phyloP scores from a whole-genome alignment of 805 yeast species.

The Komagataella pseudopastoris region DNA sequence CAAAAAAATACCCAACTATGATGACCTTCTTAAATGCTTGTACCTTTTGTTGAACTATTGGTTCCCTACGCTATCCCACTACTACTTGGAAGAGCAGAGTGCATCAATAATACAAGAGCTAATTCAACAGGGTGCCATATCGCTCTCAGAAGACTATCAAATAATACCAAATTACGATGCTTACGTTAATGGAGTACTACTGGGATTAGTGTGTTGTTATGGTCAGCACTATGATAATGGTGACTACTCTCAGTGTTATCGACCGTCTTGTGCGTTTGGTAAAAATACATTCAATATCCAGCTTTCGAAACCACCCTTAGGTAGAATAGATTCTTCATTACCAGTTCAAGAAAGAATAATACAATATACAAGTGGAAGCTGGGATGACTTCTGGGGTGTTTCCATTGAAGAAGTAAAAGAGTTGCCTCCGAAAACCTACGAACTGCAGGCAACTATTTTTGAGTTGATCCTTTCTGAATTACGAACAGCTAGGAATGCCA shows the following conservation, averaged over 20 bases:
- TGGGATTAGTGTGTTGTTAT: background rate
- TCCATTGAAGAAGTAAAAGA: background rate
- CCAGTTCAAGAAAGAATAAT: background rate
- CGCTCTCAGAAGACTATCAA: background rate
- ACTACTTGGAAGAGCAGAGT: background rate
- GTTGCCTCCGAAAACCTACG: background rate
- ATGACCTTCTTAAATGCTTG: background rate
- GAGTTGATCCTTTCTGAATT: slow-evolving; percentile 66
- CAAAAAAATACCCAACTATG: background rate
- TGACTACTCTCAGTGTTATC: background rate
- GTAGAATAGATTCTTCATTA: background rate
- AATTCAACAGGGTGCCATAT: background rate
- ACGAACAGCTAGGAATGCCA: slow-evolving; percentile 52
- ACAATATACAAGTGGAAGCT: background rate
- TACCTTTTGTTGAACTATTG: background rate
- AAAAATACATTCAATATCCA: background rate
- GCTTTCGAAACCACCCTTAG: background rate
- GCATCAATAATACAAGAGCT: background rate
- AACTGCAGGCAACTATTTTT: slow-evolving; percentile 59
- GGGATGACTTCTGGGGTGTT: background rate
- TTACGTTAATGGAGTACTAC: background rate
- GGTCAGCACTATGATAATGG: background rate
- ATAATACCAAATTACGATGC: background rate
- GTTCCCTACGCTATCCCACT: background rate
- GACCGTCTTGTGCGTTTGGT: background rate